Evolutionary conservation across 495 filamentous ascomycete genomes (phyloP).

Genomic region (Stereocaulon alpinum): DNA sequence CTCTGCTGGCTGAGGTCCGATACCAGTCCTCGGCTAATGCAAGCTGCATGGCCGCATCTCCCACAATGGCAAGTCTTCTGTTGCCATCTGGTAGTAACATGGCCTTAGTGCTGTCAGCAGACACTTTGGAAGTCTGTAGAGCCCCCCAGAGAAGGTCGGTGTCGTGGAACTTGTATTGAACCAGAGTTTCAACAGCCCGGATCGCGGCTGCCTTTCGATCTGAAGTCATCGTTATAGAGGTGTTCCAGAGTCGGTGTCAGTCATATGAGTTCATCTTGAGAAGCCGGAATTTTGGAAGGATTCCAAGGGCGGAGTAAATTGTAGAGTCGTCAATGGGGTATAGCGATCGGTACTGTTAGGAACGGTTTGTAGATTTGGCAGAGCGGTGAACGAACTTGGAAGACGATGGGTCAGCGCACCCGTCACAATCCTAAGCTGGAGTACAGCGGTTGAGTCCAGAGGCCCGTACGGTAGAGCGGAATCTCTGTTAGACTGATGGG

Average conservation of each 20-base stretch:
- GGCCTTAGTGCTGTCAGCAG: background rate
- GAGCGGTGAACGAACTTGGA: no score
- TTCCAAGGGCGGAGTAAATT: no score
- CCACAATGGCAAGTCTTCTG: conserved; percentile 13
- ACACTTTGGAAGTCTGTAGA: conserved; percentile 2
- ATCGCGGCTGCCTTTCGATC: background rate
- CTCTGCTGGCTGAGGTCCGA: background rate
- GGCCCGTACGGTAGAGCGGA: no score
- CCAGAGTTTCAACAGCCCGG: conserved; percentile 5
- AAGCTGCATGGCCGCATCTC: conserved; percentile 7
- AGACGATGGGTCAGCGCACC: no score
- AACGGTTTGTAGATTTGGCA: no score
- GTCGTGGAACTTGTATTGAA: conserved; percentile 9
- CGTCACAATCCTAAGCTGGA: no score
- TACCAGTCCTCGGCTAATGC: conserved; percentile 5
- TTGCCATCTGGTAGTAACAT: conserved; percentile 5
- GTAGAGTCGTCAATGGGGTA: no score
- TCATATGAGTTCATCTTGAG: no score
- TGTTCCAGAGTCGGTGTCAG: background rate
- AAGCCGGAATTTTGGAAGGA: no score
- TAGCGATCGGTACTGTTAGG: no score
- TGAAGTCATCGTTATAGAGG: background rate
- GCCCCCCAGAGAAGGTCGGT: conserved; percentile 11
- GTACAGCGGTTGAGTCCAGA: no score
- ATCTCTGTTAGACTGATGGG: no score